Evolutionary conservation across 805 yeast genomes (phyloP).

Genomic region (Teunomyces lycoperdinae): DNA sequence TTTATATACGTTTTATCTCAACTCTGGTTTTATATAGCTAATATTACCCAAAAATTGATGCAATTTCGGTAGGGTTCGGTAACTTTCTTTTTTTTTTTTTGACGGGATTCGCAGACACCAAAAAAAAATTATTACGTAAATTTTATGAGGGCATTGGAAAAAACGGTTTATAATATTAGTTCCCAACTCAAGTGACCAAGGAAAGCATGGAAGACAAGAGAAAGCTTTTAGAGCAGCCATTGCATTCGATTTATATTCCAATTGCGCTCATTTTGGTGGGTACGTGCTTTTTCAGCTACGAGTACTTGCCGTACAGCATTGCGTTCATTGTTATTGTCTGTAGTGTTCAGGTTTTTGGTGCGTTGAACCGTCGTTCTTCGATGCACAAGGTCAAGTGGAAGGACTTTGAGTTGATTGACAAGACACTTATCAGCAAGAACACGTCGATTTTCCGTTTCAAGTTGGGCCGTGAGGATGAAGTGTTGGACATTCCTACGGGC

Average conservation of each 20-base stretch:
- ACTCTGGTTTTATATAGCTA: conserved; percentile 6
- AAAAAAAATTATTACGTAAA: not conserved
- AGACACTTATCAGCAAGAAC: conserved; percentile 68
- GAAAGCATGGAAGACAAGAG: conserved; percentile 37
- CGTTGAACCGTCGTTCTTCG: conserved; percentile 42
- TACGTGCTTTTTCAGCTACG: conserved; percentile 49
- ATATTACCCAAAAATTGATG: not conserved
- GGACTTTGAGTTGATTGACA: conserved; percentile 67
- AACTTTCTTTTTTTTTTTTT: not conserved
- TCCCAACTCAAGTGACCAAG: too few relatives aligned
- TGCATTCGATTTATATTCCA: conserved; percentile 78
- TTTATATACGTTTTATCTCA: conserved; percentile 1
- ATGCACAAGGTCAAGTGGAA: conserved; percentile 55
- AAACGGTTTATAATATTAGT: too few relatives aligned
- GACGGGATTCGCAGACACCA: not conserved
- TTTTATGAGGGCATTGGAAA: too few relatives aligned
- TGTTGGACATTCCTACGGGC: conserved; percentile 68
- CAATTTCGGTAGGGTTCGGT: not conserved
- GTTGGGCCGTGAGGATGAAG: conserved; percentile 57
- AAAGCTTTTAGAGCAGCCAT: conserved; percentile 62
- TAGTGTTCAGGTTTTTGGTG: conserved; percentile 35
- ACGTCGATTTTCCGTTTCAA: conserved; percentile 74
- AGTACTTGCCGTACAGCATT: conserved; percentile 46
- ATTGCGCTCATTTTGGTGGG: conserved; percentile 59
- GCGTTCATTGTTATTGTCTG: conserved; percentile 35